A percentile compares a stretch with the other conserved stretches of the same genome.
These are phyloP conservation scores for Ceratocystis eucalypticola DNA, from an alignment of 2,329 filamentous ascomycete genomes.

Conservation along the genomic window DNA sequence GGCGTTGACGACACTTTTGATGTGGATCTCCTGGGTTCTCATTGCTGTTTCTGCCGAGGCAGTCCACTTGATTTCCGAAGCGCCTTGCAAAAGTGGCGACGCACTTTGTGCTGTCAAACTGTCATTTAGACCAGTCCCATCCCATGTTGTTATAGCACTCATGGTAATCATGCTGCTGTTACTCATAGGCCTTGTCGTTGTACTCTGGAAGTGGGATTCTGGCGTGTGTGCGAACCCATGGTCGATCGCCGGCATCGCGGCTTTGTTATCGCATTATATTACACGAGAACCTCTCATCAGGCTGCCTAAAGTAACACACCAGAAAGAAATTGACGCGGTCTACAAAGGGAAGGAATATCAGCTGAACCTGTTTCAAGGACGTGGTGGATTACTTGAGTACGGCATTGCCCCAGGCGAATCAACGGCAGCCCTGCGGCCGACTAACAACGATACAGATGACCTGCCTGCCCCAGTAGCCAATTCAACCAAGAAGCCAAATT, in stretches of 20 bases:
- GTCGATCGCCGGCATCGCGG: slow-evolving; percentile 14
- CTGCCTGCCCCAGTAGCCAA: background rate
- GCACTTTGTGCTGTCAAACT: slow-evolving; percentile 5
- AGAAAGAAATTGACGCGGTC: slow-evolving; percentile 7
- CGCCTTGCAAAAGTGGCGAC: background rate
- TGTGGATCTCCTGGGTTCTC: slow-evolving; percentile 10
- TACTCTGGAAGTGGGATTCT: slow-evolving; percentile 16
- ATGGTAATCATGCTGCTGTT: slow-evolving; percentile 11
- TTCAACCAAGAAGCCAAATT: background rate
- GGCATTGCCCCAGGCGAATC: slow-evolving; percentile 15
- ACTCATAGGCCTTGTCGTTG: slow-evolving; percentile 5
- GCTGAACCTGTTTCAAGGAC: slow-evolving; percentile 6
- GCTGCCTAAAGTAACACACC: background rate
- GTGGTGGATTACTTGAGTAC: slow-evolving; percentile 12
- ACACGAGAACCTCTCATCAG: slow-evolving; percentile 12
- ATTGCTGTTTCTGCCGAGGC: slow-evolving; percentile 13
- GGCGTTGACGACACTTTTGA: slow-evolving; percentile 2
- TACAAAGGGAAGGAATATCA: slow-evolving; percentile 11
- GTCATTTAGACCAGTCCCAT: slow-evolving; percentile 10
- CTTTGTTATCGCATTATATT: slow-evolving; percentile 1
- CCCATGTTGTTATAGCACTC: slow-evolving; percentile 1
- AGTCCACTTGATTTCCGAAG: slow-evolving; percentile 7
- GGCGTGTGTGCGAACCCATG: slow-evolving; percentile 16
- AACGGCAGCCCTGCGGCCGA: slow-evolving; percentile 7
- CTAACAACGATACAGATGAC: background rate